These are phyloP conservation scores for Candida nemodendra DNA, from an alignment of 805 yeast species.

Conservation along the genomic window DNA sequence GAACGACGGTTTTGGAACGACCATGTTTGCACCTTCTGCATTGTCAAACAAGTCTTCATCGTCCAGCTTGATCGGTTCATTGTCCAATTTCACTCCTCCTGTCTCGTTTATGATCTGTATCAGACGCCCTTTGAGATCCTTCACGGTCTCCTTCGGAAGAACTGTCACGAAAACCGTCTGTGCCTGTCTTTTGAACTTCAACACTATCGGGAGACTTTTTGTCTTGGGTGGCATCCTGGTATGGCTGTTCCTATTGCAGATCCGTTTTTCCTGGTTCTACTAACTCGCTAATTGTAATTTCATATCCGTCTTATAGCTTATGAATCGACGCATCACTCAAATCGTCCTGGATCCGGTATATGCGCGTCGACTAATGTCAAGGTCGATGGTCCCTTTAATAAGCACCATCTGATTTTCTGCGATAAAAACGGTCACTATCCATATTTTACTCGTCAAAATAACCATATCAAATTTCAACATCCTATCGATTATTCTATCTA, in stretches of 20 bases:
- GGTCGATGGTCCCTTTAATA: no score
- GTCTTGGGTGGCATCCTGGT: constrained; percentile 29
- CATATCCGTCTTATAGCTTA: not conserved
- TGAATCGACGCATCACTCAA: no score
- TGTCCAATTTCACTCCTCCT: constrained; percentile 45
- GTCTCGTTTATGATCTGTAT: constrained; percentile 40
- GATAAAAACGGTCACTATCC: no score
- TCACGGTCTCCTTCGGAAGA: constrained; percentile 22
- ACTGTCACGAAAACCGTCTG: constrained; percentile 34
- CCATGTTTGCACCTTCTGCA: constrained; percentile 34
- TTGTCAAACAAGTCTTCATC: constrained; percentile 27
- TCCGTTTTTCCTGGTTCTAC: no score
- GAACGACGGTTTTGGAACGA: constrained; percentile 41
- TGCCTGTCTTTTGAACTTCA: constrained; percentile 36
- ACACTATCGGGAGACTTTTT: constrained; percentile 19
- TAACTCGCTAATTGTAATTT: not conserved
- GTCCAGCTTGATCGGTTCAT: constrained; percentile 28
- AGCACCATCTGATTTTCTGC: no score
- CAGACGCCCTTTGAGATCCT: constrained; percentile 32
- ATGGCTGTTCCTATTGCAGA: constrained; percentile 1
- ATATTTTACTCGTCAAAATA: no score
- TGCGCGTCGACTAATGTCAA: no score
- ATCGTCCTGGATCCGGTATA: no score
- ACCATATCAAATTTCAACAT: no score
- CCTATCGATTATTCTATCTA: no score